A percentile compares a stretch with the other conserved stretches of the same genome.
Conservation (phyloP, 202 grass and related monocot genomes). For the Setaria italica region DNA sequence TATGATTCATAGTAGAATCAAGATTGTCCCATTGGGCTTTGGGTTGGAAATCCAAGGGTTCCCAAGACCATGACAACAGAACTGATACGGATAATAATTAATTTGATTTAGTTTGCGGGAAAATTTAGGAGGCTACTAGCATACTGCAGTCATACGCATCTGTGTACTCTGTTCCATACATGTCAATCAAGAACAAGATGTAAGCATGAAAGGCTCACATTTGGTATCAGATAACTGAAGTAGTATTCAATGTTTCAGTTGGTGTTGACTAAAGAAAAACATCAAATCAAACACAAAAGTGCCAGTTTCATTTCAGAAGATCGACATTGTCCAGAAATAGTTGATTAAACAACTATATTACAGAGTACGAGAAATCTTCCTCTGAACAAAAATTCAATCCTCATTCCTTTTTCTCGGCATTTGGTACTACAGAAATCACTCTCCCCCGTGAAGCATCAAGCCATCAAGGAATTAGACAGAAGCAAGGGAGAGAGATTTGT, state of each 20-base stretch:
- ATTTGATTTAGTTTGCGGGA: background rate
- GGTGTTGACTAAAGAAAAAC: background rate
- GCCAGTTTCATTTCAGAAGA: background rate
- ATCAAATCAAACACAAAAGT: background rate
- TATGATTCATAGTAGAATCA: background rate
- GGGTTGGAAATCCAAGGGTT: background rate
- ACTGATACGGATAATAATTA: background rate
- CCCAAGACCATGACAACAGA: background rate
- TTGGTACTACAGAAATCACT: conserved; percentile 17
- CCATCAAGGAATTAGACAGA: background rate
- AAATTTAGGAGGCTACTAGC: background rate
- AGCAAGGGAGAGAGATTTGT: background rate
- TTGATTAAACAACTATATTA: background rate
- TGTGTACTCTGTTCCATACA: background rate
- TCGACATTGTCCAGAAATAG: background rate
- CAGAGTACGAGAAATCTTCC: background rate
- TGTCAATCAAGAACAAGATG: too few species aligned
- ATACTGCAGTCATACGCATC: background rate
- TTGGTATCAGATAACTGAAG: background rate
- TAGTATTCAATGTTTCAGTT: background rate
- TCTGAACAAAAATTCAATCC: background rate
- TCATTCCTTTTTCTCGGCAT: conserved; percentile 35
- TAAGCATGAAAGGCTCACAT: background rate
- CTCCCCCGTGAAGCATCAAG: conserved; percentile 5
- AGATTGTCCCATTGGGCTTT: background rate